Evolutionary conservation across 805 yeast species (phyloP).

Genomic region (Ogataea trehaloabstinens): DNA sequence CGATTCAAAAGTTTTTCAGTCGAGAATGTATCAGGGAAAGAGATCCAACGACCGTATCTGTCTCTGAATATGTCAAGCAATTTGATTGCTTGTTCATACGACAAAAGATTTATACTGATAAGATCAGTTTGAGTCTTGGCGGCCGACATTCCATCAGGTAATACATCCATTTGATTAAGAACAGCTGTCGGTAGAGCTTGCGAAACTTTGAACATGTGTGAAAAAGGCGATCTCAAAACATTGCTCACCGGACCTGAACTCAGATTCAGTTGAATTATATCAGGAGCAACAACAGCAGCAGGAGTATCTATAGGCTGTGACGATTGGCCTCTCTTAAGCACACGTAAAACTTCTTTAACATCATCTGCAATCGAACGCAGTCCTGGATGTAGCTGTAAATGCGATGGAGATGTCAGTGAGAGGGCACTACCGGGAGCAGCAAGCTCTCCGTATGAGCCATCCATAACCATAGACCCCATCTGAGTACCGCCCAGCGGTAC

Average conservation of each 20-base stretch:
- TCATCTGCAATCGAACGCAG: constrained; percentile 12
- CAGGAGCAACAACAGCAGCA: constrained; percentile 9
- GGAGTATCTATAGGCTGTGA: neutral
- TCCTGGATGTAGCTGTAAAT: neutral
- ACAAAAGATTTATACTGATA: constrained; percentile 47
- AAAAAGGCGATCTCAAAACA: constrained; percentile 43
- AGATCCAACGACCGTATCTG: constrained; percentile 75
- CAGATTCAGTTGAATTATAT: constrained; percentile 10
- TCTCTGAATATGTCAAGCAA: constrained; percentile 59
- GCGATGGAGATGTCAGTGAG: neutral
- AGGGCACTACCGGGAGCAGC: too few species aligned
- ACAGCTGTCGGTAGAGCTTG: constrained; percentile 26
- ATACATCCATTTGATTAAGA: constrained; percentile 10
- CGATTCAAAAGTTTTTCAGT: constrained; percentile 48
- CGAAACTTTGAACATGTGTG: constrained; percentile 34
- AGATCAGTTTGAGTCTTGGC: constrained; percentile 38
- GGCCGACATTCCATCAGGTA: constrained; percentile 8
- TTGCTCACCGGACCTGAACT: constrained; percentile 24
- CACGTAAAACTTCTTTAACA: constrained; percentile 11
- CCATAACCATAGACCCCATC: neutral
- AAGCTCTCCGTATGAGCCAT: too few species aligned
- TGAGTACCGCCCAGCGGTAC: neutral
- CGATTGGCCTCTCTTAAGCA: constrained; percentile 4
- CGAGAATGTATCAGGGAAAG: constrained; percentile 55
- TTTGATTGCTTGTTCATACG: constrained; percentile 45